These are phyloP conservation scores for Periconia sp. DNA, from an alignment of 2,329 filamentous ascomycete species.

Conservation along the genomic window DNA sequence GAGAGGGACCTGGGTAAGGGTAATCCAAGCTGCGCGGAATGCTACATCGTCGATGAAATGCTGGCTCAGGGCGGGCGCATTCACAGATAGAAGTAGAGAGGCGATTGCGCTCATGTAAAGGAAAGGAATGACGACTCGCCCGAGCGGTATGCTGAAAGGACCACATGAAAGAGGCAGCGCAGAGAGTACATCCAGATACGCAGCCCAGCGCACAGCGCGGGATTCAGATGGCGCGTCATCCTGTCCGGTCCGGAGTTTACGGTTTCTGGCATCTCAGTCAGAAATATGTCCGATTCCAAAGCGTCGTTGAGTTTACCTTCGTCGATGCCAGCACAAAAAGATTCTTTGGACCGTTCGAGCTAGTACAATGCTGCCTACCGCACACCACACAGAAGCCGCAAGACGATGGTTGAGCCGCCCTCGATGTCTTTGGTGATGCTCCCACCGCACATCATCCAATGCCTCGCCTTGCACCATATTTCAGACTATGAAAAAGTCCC, in stretches of 20 bases:
- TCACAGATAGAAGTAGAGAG: constrained; percentile 18
- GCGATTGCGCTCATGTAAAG: constrained; percentile 11
- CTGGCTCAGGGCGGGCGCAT: constrained; percentile 20
- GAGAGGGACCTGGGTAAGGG: constrained; percentile 28
- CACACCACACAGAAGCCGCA: constrained; percentile 18
- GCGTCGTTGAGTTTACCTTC: constrained; percentile 8
- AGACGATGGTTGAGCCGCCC: constrained; percentile 17
- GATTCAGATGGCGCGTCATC: neutral
- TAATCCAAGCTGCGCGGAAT: constrained; percentile 34
- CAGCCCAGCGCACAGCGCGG: neutral
- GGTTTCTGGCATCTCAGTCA: neutral
- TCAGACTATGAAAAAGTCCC: too few relatives aligned
- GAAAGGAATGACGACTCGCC: constrained; percentile 6
- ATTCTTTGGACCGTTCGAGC: constrained; percentile 1
- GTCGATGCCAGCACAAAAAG: constrained; percentile 10
- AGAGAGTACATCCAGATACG: constrained; percentile 1
- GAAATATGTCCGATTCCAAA: neutral
- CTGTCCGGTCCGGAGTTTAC: neutral
- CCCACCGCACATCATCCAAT: constrained; percentile 25
- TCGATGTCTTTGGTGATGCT: constrained; percentile 27
- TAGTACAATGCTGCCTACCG: constrained; percentile 9
- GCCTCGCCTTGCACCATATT: neutral
- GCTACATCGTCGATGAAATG: constrained; percentile 33
- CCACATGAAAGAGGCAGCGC: neutral
- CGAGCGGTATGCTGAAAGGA: constrained; percentile 4